These are phyloP conservation scores for Gaeumannomyces sp. DNA, from an alignment of 2,329 filamentous ascomycete species.

Conservation along the genomic window DNA sequence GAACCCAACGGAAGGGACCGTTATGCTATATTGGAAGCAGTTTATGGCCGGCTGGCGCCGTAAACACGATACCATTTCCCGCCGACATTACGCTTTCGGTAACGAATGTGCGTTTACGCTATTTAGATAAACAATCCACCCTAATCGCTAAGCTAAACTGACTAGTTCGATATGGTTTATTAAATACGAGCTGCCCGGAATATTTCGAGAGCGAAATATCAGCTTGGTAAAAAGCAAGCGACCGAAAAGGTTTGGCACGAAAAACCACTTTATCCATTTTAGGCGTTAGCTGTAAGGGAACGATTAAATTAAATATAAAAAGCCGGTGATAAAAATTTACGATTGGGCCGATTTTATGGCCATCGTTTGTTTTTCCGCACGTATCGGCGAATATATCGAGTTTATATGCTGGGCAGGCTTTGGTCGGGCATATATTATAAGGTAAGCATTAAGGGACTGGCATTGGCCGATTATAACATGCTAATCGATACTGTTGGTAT, in stretches of 20 bases:
- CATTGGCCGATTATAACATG: too few relatives aligned
- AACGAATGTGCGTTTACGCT: slow-evolving; percentile 1
- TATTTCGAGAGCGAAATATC: not conserved
- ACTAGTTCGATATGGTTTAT: slow-evolving; percentile 1
- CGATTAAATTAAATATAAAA: slow-evolving; percentile 1
- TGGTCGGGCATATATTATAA: slow-evolving; percentile 2
- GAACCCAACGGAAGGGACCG: too few relatives aligned
- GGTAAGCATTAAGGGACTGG: not conserved
- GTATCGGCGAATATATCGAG: too few relatives aligned
- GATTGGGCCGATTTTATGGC: too few relatives aligned
- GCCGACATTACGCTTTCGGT: not conserved
- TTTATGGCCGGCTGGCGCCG: too few relatives aligned
- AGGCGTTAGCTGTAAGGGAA: not conserved
- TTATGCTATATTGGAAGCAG: too few relatives aligned
- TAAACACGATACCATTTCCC: too few relatives aligned
- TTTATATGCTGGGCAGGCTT: not conserved
- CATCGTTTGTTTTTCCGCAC: too few relatives aligned
- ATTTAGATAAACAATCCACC: not conserved
- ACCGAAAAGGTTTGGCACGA: slow-evolving; percentile 3
- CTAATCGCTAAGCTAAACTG: not conserved
- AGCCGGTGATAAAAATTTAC: not conserved
- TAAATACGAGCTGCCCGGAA: slow-evolving; percentile 1
- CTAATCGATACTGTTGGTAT: too few relatives aligned
- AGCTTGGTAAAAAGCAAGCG: slow-evolving; percentile 4
- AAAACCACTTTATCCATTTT: slow-evolving; percentile 1